Conservation (phyloP, 306 rosid genomes). For the Rubus idaeus region DNA sequence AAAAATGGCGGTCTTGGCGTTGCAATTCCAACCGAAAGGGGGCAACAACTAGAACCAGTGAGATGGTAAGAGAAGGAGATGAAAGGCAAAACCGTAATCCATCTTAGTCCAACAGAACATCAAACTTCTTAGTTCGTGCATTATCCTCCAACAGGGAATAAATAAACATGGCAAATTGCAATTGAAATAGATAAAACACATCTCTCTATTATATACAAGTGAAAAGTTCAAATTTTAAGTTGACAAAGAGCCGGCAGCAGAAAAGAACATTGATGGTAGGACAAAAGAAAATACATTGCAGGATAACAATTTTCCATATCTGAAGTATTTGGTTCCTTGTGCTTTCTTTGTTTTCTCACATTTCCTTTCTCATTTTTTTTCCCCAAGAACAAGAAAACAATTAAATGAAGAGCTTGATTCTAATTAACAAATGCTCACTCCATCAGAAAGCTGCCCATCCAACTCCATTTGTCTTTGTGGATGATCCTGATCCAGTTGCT, state of each 20-base stretch:
- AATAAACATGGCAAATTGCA: neutral
- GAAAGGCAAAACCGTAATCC: neutral
- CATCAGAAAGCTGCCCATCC: conserved; percentile 99
- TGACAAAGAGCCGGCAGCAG: conserved; percentile 1
- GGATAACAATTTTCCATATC: conserved; percentile 35
- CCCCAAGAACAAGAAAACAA: conserved; percentile 29
- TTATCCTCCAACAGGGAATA: neutral
- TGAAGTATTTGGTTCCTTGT: conserved; percentile 35
- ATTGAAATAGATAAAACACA: neutral
- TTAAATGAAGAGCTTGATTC: conserved; percentile 37
- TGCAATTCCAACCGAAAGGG: no score
- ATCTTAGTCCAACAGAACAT: neutral
- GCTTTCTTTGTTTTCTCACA: conserved; percentile 40
- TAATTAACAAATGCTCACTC: conserved; percentile 44
- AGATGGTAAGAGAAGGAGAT: neutral
- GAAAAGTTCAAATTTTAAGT: conserved; percentile 1
- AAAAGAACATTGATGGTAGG: conserved; percentile 16
- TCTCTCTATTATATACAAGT: conserved; percentile 7
- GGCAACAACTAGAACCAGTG: neutral
- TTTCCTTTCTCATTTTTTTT: conserved; percentile 27
- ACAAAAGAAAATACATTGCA: conserved; percentile 38
- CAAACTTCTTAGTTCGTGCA: neutral
- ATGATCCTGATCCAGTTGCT: conserved; percentile 57
- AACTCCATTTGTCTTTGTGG: conserved; percentile 58
- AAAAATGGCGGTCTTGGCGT: no score